These are phyloP conservation scores for Dryadomyces quercivorus DNA, from an alignment of 2,329 filamentous ascomycete genomes.

Conservation along the genomic window DNA sequence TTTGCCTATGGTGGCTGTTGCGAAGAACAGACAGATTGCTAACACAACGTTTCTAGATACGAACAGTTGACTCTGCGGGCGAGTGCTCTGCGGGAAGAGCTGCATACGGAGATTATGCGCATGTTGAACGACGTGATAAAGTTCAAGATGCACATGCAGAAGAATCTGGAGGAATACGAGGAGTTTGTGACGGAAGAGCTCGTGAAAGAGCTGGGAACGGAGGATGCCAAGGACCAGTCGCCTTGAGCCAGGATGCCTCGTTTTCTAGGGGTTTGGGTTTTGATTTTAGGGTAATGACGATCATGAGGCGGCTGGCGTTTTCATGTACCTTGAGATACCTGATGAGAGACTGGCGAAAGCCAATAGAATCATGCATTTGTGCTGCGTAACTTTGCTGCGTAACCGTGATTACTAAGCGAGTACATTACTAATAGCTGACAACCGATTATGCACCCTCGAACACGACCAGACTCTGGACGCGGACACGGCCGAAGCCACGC, in stretches of 20 bases:
- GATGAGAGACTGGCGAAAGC: too few species aligned
- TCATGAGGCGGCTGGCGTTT: too few species aligned
- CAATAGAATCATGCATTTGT: too few species aligned
- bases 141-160: conserved; percentile 96
- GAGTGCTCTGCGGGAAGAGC: conserved; percentile 77
- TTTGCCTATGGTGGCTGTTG: too few species aligned
- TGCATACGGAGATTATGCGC: conserved; percentile 93
- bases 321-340: too few species aligned
- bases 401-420: too few species aligned
- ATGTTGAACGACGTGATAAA: conserved; percentile 97
- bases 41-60: conserved; percentile 41
- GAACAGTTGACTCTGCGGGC: conserved; percentile 82
- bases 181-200: conserved; percentile 86
- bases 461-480: conserved; percentile 40
- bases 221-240: conserved; percentile 30
- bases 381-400: too few species aligned
- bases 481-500: conserved; percentile 35
- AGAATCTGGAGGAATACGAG: conserved; percentile 86
- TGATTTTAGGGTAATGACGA: too few species aligned
- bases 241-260: too few species aligned
- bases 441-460: conserved; percentile 25
- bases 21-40: too few species aligned
- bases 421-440: too few species aligned
- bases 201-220: conserved; percentile 67
- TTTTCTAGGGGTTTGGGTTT: too few species aligned